Evolutionary conservation across 371 early-diverging fungal genomes (phyloP).

Genomic region (Mortierella sp.): DNA sequence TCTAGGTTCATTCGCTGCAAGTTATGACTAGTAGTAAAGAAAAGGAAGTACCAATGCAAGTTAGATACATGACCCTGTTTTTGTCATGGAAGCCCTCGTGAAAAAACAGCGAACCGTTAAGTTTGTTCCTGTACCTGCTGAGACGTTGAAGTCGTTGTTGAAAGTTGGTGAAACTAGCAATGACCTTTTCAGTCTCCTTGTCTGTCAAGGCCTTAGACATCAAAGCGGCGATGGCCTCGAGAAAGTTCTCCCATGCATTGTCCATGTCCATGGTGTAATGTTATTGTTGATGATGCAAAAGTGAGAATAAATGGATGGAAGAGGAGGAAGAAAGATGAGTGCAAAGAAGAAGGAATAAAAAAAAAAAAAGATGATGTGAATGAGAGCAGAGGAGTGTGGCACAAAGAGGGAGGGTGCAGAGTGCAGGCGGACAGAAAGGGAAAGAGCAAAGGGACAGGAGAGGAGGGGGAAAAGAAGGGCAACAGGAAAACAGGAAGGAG

Average conservation of each 20-base stretch:
- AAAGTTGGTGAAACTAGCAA: conserved; percentile 74
- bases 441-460: too few species aligned
- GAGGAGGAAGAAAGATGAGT: neutral
- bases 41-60: neutral
- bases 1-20: conserved; percentile 66
- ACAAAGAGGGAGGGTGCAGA: neutral
- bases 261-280: conserved; percentile 16
- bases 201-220: conserved; percentile 83
- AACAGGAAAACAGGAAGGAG: too few species aligned
- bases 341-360: neutral
- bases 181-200: conserved; percentile 81
- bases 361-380: conserved; percentile 1
- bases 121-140: conserved; percentile 63
- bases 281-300: neutral
- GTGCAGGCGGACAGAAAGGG: neutral
- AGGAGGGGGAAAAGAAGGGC: too few species aligned
- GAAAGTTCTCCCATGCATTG: conserved; percentile 75
- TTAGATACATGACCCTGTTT: neutral
- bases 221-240: conserved; percentile 84
- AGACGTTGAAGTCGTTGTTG: conserved; percentile 76
- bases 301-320: neutral
- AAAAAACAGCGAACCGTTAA: neutral
- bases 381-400: neutral
- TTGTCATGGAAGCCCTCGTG: neutral
- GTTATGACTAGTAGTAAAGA: conserved; percentile 64